These are phyloP conservation scores for barrel medic (Medicago truncatula) DNA, from an alignment of 306 rosid genomes.

Conservation along the genomic window MtrunA17r5.0-ANR NC_053049.1:39720501-39721000, in stretches of 20 bases:
- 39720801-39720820: constrained; percentile 24
- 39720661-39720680: constrained; percentile 96
- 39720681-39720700: constrained; percentile 66
- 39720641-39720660: constrained; percentile 91
- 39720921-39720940: constrained; percentile 24
- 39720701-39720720: constrained; percentile 11
- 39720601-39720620: neutral
- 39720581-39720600: constrained; percentile 14
- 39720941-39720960: neutral
- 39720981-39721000: neutral
- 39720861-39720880: constrained; percentile 26
- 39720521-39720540: constrained; percentile 89
- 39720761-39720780: constrained; percentile 8
- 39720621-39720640: constrained; percentile 64
- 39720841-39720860: constrained; percentile 10
- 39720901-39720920: constrained; percentile 11
- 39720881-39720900: constrained; percentile 33
- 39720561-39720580: constrained; percentile 25
- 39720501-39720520: constrained; percentile 96
- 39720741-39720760: constrained; percentile 13
- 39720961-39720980: no score
- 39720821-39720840: constrained; percentile 1
- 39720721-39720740: constrained; percentile 32
- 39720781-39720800: constrained; percentile 28
- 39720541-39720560: constrained; percentile 52